Percentiles rank a stretch among this genome's conserved stretches.
phyloP scores from a whole-genome alignment of 1,139 yeast species.

The Sugiyamaella castrensis region DNA sequence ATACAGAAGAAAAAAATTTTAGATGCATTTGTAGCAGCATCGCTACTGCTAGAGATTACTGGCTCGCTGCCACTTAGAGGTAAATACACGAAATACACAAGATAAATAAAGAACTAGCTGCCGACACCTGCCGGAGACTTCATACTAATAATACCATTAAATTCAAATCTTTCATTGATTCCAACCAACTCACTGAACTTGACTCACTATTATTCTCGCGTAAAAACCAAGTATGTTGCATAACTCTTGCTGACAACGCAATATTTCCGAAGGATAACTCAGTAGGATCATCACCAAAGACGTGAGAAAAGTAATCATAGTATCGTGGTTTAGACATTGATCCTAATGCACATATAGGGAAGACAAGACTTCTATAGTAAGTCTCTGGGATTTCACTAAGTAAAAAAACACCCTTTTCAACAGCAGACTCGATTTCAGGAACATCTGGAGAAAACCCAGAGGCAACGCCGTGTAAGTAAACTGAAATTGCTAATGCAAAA shows the following conservation, averaged over 20 bases:
- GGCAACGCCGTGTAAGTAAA: constrained; percentile 16
- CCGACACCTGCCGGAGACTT: background rate
- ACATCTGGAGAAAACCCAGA: constrained; percentile 18
- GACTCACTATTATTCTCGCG: background rate
- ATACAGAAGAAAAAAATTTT: no score
- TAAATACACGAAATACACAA: no score
- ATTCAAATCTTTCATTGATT: constrained; percentile 16
- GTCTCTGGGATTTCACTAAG: constrained; percentile 14
- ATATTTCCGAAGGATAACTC: constrained; percentile 17
- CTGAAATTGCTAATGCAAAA: constrained; percentile 17
- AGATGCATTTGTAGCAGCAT: no score
- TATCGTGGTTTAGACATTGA: constrained; percentile 14
- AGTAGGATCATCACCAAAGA: constrained; percentile 13
- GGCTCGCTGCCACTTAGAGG: no score
- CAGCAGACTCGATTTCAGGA: constrained; percentile 15
- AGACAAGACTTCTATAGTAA: constrained; percentile 18
- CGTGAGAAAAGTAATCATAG: constrained; percentile 7
- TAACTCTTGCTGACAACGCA: constrained; percentile 10
- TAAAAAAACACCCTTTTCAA: constrained; percentile 12
- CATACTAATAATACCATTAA: constrained; percentile 15
- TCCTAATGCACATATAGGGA: constrained; percentile 17
- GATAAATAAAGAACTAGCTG: background rate
- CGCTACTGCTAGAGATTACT: no score
- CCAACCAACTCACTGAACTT: constrained; percentile 14
- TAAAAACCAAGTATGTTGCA: constrained; percentile 17